These are phyloP conservation scores for Papilionanthe hybrid DNA, from an alignment of 116 monocot genomes.

Conservation along the genomic window DNA sequence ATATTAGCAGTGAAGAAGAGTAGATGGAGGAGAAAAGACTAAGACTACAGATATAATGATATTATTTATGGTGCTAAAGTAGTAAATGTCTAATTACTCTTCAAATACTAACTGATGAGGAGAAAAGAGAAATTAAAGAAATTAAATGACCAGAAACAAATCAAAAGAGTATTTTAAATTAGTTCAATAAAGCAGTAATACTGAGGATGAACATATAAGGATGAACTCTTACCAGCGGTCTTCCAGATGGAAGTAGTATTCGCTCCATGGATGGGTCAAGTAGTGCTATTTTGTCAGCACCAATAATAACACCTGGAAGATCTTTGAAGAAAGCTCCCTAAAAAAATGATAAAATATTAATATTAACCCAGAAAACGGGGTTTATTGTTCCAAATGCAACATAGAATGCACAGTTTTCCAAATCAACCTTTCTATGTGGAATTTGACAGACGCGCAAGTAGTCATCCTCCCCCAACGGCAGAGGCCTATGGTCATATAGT, in stretches of 20 bases:
- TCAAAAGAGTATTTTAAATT: background rate
- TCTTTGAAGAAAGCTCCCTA: constrained; percentile 63
- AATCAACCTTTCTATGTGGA: constrained; percentile 46
- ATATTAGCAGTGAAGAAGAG: too few species aligned
- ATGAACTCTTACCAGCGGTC: constrained; percentile 30
- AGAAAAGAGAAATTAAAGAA: background rate
- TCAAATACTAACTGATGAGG: background rate
- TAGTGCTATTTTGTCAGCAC: constrained; percentile 29
- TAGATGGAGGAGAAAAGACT: too few species aligned
- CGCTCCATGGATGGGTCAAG: constrained; percentile 43
- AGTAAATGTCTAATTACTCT: background rate
- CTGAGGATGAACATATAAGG: background rate
- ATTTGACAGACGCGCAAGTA: constrained; percentile 47
- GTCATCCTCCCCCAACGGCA: constrained; percentile 34
- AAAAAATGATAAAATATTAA: background rate
- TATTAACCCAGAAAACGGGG: background rate
- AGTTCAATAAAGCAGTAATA: background rate
- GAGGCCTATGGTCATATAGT: constrained; percentile 56
- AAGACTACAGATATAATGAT: too few species aligned
- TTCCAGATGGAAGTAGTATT: constrained; percentile 41
- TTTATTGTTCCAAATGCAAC: background rate
- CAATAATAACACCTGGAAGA: constrained; percentile 45
- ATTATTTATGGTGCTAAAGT: too few species aligned
- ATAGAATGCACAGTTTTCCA: background rate
- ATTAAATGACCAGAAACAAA: background rate